Percentiles rank a stretch among this genome's conserved stretches.
Evolutionary conservation across 805 yeast species (phyloP).

Genomic region (Candida boleticola): DNA sequence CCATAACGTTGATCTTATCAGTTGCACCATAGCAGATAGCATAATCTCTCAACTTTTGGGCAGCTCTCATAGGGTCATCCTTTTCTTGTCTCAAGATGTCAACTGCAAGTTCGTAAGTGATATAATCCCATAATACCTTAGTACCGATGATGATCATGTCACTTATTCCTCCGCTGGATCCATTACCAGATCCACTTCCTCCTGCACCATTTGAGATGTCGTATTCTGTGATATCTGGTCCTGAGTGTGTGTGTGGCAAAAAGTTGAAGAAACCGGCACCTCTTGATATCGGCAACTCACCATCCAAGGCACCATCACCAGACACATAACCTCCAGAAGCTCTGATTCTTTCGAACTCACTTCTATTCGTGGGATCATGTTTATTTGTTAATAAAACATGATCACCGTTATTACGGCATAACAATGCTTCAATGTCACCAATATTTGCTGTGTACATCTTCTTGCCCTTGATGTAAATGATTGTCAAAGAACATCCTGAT

Average conservation of each 20-base stretch:
- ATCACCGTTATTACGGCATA: constrained; percentile 81
- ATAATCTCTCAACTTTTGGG: constrained; percentile 88
- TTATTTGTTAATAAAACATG: constrained; percentile 66
- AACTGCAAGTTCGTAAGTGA: constrained; percentile 82
- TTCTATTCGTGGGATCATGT: constrained; percentile 79
- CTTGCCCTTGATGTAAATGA: constrained; percentile 72
- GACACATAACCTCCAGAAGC: constrained; percentile 90
- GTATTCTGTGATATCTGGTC: constrained; percentile 71
- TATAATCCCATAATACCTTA: constrained; percentile 78
- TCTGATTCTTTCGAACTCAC: constrained; percentile 82
- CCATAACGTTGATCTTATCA: constrained; percentile 78
- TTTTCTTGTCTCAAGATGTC: constrained; percentile 83
- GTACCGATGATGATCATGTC: constrained; percentile 86
- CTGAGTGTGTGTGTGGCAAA: constrained; percentile 85
- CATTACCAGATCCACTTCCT: constrained; percentile 27
- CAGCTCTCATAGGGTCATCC: constrained; percentile 85
- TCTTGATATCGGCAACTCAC: constrained; percentile 77
- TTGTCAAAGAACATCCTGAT: constrained; percentile 84
- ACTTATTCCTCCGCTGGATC: constrained; percentile 53
- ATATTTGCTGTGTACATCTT: constrained; percentile 78
- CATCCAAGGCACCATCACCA: constrained; percentile 81
- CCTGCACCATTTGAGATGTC: constrained; percentile 45
- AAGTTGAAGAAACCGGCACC: constrained; percentile 88
- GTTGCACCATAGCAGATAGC: constrained; percentile 89
- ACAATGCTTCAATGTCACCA: constrained; percentile 84